Conservation (phyloP, 495 filamentous ascomycete species). For the Penicillium psychrofluorescens region DNA sequence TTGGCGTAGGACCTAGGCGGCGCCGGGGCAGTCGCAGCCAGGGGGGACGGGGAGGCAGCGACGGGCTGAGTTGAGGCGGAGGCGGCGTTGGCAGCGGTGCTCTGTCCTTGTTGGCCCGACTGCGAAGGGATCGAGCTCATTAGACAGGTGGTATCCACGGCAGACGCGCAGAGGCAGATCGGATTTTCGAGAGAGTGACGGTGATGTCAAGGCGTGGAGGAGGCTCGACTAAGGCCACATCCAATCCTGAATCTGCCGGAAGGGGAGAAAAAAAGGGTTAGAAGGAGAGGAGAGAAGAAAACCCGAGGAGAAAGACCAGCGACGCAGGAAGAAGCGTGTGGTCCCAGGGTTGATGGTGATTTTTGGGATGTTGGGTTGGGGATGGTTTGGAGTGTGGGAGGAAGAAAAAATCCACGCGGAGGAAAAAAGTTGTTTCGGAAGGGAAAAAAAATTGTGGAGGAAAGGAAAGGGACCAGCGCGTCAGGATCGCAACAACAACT, state of each 20-base stretch:
- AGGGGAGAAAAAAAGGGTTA: constrained; percentile 19
- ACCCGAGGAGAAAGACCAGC: constrained; percentile 14
- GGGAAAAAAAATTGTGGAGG: neutral
- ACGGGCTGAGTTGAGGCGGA: constrained; percentile 34
- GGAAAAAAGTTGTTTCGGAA: constrained; percentile 13
- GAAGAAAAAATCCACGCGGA: constrained; percentile 11
- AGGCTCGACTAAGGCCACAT: constrained; percentile 25
- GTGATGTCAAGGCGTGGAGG: constrained; percentile 27
- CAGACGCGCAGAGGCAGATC: constrained; percentile 18
- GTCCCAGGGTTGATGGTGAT: constrained; percentile 6
- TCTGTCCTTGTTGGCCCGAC: constrained; percentile 47
- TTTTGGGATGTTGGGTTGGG: constrained; percentile 2
- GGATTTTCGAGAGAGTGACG: constrained; percentile 7
- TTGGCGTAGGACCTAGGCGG: constrained; percentile 55
- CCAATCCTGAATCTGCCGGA: constrained; percentile 23
- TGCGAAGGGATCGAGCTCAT: constrained; percentile 45
- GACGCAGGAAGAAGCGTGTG: constrained; percentile 21
- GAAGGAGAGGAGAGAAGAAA: constrained; percentile 5
- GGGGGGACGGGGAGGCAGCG: constrained; percentile 39
- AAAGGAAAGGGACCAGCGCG: neutral
- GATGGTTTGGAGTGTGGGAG: constrained; percentile 8
- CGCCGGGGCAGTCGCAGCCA: constrained; percentile 46
- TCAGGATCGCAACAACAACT: neutral
- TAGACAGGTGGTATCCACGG: constrained; percentile 36
- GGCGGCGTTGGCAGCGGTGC: constrained; percentile 41